Conservation (phyloP, 306 rosid genomes). For the Vigna angularis region DNA sequence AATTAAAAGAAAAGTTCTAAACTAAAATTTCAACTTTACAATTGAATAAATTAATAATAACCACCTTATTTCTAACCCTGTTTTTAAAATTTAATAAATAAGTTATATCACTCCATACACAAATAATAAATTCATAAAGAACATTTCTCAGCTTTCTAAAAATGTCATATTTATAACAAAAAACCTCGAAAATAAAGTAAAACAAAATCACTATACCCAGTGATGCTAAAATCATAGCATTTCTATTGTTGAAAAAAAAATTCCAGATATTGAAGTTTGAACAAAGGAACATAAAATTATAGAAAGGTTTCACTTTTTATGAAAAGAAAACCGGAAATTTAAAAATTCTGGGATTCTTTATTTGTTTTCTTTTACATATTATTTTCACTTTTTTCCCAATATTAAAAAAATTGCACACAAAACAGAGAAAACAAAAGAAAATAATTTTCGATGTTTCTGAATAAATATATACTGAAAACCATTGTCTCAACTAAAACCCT, state of each 20-base stretch:
- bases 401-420: neutral
- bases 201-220: neutral
- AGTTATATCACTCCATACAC: too few relatives aligned
- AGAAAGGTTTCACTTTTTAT: neutral
- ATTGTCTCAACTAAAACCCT: too few relatives aligned
- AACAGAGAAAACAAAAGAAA: neutral
- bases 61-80: too few relatives aligned
- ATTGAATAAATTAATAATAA: too few relatives aligned
- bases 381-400: neutral
- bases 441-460: too few relatives aligned
- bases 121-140: neutral
- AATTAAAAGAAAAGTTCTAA: too few relatives aligned
- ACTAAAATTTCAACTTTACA: too few relatives aligned
- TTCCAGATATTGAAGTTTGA: neutral
- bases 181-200: neutral
- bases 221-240: neutral
- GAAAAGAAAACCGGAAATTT: neutral
- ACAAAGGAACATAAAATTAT: neutral
- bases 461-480: too few relatives aligned
- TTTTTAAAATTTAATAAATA: too few relatives aligned
- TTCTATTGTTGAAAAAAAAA: neutral
- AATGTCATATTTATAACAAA: neutral
- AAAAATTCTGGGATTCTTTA: neutral
- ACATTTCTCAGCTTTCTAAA: neutral
- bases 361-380: neutral